These are phyloP conservation scores for Tolypocladium endophyticum DNA, from an alignment of 2,329 filamentous ascomycete genomes.

Conservation along the genomic window DNA sequence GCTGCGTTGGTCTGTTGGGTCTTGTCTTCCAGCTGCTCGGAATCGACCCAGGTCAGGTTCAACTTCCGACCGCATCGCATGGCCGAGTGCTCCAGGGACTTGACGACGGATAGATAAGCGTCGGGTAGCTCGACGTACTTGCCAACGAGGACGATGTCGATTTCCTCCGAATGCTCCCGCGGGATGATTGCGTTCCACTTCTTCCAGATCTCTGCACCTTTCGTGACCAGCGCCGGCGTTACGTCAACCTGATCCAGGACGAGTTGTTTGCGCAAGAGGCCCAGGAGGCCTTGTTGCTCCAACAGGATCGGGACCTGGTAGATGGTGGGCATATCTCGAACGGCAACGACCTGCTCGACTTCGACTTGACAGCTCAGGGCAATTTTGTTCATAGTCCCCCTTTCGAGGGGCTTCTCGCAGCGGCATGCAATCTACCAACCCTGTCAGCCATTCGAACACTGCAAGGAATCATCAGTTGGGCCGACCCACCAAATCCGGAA, in stretches of 20 bases:
- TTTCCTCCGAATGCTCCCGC: conserved; percentile 53
- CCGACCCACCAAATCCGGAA: conserved; percentile 53
- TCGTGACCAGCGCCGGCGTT: conserved; percentile 40
- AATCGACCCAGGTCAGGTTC: conserved; percentile 74
- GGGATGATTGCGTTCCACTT: conserved; percentile 63
- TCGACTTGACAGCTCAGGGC: conserved; percentile 84
- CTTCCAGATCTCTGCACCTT: conserved; percentile 63
- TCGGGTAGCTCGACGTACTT: conserved; percentile 85
- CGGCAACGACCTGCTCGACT: conserved; percentile 73
- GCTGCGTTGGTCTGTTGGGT: conserved; percentile 53
- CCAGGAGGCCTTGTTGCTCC: conserved; percentile 65
- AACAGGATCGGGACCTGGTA: conserved; percentile 95
- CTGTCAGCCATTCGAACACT: background rate
- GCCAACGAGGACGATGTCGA: conserved; percentile 80
- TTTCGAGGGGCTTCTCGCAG: conserved; percentile 67
- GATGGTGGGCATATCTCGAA: conserved; percentile 78
- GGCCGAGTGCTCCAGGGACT: conserved; percentile 81
- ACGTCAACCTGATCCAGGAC: conserved; percentile 49
- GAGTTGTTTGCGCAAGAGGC: conserved; percentile 55
- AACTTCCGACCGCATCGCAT: conserved; percentile 79
- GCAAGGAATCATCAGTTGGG: background rate
- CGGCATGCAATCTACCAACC: conserved; percentile 74
- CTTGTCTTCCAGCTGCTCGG: conserved; percentile 67
- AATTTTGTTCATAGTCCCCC: conserved; percentile 72
- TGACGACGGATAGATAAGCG: conserved; percentile 74